Conservation (phyloP, 306 rosid genomes). For the Citrullus amarus region DNA sequence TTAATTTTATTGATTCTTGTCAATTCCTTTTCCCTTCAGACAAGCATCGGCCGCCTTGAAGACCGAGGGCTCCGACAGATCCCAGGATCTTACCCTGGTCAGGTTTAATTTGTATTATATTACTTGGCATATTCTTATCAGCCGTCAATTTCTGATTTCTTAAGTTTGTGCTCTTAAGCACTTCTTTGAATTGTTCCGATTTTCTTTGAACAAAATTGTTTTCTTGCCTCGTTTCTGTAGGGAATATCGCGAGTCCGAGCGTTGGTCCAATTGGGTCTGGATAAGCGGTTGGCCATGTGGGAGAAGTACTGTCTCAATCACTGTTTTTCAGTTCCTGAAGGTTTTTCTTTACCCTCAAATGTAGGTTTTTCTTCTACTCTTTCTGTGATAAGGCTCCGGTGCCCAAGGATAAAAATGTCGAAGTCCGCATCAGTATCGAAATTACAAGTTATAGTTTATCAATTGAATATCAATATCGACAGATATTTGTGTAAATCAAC, state of each 20-base stretch:
- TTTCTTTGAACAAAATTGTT: neutral
- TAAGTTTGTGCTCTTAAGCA: neutral
- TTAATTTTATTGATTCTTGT: neutral
- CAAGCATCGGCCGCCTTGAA: conserved; percentile 43
- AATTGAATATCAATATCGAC: too few species aligned
- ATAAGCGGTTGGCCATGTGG: conserved; percentile 57
- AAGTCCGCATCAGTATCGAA: neutral
- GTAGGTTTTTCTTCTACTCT: conserved; percentile 26
- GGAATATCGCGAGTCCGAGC: conserved; percentile 36
- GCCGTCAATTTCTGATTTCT: neutral
- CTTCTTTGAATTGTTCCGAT: neutral
- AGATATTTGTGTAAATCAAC: too few species aligned
- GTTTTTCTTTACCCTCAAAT: conserved; percentile 37
- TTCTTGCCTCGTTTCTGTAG: conserved; percentile 18
- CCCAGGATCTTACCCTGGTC: conserved; percentile 53
- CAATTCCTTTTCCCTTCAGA: conserved; percentile 25
- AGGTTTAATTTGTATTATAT: neutral
- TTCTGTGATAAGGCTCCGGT: neutral
- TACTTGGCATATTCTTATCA: neutral
- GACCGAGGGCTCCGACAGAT: conserved; percentile 31
- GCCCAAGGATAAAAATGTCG: too few species aligned
- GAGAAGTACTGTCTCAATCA: conserved; percentile 56
- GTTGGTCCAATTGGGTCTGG: conserved; percentile 42
- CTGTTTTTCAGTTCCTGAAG: conserved; percentile 62
- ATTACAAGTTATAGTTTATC: too few species aligned